Conservation (phyloP, 164 flowering plant species). For the Akebia trifoliata region DNA sequence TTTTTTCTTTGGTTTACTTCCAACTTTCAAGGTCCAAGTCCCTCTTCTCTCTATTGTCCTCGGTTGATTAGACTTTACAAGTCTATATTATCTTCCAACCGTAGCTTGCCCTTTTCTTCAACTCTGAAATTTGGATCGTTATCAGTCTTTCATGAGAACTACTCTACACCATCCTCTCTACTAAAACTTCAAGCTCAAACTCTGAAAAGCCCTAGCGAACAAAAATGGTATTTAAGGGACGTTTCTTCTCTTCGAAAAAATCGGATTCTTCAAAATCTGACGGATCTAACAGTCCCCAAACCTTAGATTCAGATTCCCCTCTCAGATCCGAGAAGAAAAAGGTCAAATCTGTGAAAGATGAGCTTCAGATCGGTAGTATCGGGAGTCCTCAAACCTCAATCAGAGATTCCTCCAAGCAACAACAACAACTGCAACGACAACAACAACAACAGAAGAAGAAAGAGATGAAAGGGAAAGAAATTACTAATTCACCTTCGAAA, state of each 20-base stretch:
- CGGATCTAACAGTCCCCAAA: constrained; percentile 75
- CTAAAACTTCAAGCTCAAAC: no score
- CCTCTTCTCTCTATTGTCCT: no score
- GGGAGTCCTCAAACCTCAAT: constrained; percentile 24
- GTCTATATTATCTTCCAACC: no score
- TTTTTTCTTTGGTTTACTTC: no score
- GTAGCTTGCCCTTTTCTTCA: no score
- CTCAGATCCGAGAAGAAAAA: constrained; percentile 86
- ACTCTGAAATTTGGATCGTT: no score
- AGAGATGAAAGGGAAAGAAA: constrained; percentile 32
- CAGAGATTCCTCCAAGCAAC: constrained; percentile 26
- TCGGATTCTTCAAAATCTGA: constrained; percentile 76
- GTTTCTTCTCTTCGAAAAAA: constrained; percentile 88
- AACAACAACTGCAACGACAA: no score
- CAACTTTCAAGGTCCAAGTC: no score
- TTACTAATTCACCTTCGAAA: constrained; percentile 9
- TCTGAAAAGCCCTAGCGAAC: background rate
- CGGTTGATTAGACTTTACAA: no score
- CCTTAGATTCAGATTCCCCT: constrained; percentile 55
- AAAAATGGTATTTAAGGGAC: constrained; percentile 82
- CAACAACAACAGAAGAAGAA: constrained; percentile 33
- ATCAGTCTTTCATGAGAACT: no score
- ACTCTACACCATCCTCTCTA: no score
- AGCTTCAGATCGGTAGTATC: constrained; percentile 14
- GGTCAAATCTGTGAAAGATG: constrained; percentile 42